These are phyloP conservation scores for Didymella exigua DNA, from an alignment of 2,329 filamentous ascomycete species.

Conservation along the genomic window DNA sequence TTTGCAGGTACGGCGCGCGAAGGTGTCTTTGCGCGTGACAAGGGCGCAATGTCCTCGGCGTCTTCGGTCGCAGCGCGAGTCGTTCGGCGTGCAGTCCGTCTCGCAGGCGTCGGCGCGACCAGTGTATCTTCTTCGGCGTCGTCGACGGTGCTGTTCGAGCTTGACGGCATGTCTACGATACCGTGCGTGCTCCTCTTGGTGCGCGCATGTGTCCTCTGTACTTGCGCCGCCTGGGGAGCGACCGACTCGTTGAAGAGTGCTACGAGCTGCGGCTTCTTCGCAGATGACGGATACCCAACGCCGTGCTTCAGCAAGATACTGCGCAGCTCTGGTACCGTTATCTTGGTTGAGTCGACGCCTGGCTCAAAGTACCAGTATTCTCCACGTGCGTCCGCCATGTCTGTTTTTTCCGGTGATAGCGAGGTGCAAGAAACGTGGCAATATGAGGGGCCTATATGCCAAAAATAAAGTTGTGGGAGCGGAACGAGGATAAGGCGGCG, in stretches of 20 bases:
- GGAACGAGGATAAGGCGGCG: slow-evolving; percentile 13
- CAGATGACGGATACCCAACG: slow-evolving; percentile 81
- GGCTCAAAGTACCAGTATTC: slow-evolving; percentile 73
- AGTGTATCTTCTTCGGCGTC: slow-evolving; percentile 56
- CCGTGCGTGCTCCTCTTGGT: slow-evolving; percentile 87
- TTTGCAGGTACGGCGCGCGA: slow-evolving; percentile 51
- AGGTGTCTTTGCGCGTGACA: slow-evolving; percentile 40
- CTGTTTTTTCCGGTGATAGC: neutral
- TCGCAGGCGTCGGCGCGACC: slow-evolving; percentile 52
- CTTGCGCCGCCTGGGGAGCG: slow-evolving; percentile 75
- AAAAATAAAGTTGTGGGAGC: slow-evolving; percentile 1
- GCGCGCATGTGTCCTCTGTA: slow-evolving; percentile 74
- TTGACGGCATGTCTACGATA: slow-evolving; percentile 71
- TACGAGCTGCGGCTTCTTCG: slow-evolving; percentile 89
- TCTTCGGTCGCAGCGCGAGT: slow-evolving; percentile 53
- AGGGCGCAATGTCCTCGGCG: slow-evolving; percentile 16
- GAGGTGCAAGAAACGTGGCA: neutral
- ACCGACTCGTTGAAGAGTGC: slow-evolving; percentile 82
- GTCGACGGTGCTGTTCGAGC: slow-evolving; percentile 66
- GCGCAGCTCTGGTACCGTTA: slow-evolving; percentile 87
- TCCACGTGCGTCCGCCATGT: slow-evolving; percentile 43
- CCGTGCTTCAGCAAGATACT: slow-evolving; percentile 91
- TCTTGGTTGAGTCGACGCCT: slow-evolving; percentile 79
- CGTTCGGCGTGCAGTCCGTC: slow-evolving; percentile 41
- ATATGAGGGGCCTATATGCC: neutral